A percentile compares a stretch with the other conserved stretches of the same genome.
These are phyloP conservation scores for Nakaseomyces delphensis DNA, from an alignment of 1,139 yeast species.

Conservation along the genomic window DNA sequence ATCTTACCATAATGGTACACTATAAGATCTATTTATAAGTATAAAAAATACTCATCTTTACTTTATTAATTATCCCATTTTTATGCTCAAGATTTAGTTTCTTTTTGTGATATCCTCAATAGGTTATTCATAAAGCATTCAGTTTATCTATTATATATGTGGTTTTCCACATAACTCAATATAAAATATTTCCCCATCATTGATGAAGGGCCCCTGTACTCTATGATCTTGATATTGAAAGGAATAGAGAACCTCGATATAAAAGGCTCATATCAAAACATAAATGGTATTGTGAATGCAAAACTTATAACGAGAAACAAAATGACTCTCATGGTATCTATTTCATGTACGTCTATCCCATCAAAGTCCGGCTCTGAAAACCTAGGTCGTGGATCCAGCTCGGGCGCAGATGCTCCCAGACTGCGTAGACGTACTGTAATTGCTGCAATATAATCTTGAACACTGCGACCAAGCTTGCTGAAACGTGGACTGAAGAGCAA, in stretches of 20 bases:
- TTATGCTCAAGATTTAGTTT: not conserved
- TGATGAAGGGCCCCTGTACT: too few relatives aligned
- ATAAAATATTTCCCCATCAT: not conserved
- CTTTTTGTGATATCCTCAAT: not conserved
- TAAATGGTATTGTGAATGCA: slow-evolving; percentile 7
- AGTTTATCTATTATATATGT: too few relatives aligned
- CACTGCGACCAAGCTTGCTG: not conserved
- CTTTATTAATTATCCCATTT: not conserved
- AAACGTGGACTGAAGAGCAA: not conserved
- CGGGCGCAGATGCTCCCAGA: not conserved
- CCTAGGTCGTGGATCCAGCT: not conserved
- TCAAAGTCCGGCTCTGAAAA: slow-evolving; percentile 8
- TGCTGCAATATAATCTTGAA: not conserved
- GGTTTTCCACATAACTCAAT: not conserved
- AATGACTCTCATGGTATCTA: slow-evolving; percentile 2
- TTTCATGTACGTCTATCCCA: slow-evolving; percentile 4
- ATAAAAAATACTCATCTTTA: too few relatives aligned
- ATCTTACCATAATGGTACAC: too few relatives aligned
- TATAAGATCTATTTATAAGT: too few relatives aligned
- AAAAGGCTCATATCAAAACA: not conserved
- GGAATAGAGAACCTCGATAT: not conserved
- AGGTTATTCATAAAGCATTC: too few relatives aligned
- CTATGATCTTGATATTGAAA: too few relatives aligned
- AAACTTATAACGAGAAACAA: slow-evolving; percentile 3
- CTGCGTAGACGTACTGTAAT: not conserved